Conservation (phyloP, 768 basidiomycete species). For the Glaciozyma martinii region DNA sequence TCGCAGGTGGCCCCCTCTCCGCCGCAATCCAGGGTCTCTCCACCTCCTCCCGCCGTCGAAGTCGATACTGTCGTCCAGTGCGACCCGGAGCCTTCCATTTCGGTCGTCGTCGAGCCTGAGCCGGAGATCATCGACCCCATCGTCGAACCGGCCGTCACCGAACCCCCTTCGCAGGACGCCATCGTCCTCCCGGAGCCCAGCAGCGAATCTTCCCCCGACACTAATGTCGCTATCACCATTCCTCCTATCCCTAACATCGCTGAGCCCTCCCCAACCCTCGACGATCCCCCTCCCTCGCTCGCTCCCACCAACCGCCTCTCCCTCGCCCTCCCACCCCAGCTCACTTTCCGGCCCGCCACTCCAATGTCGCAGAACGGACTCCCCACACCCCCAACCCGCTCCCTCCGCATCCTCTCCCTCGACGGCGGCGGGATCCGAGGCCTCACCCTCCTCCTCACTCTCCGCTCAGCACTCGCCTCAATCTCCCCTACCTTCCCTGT, state of each 20-base stretch:
- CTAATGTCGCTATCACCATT: background rate
- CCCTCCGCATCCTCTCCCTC: slow-evolving; percentile 20
- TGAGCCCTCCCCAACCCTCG: background rate
- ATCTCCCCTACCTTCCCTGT: background rate
- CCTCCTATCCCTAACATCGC: background rate
- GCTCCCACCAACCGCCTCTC: background rate
- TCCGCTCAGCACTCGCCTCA: background rate
- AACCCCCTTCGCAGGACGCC: background rate
- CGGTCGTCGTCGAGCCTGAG: background rate
- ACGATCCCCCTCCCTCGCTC: background rate
- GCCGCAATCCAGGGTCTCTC: background rate
- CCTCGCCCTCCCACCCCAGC: background rate
- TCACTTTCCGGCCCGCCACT: slow-evolving; percentile 1
- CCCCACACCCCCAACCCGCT: background rate
- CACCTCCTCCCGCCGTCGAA: background rate
- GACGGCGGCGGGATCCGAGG: slow-evolving; percentile 23
- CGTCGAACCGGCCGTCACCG: background rate
- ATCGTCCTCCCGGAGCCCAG: background rate
- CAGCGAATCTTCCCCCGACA: background rate
- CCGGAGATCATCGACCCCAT: background rate
- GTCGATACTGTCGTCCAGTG: background rate
- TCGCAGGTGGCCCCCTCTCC: background rate
- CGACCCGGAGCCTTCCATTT: background rate
- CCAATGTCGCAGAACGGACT: background rate
- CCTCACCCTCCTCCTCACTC: slow-evolving; percentile 17